phyloP scores from a whole-genome alignment of 2,329 filamentous ascomycete genomes.

The Dryadomyces quercus-mongolicae region DNA sequence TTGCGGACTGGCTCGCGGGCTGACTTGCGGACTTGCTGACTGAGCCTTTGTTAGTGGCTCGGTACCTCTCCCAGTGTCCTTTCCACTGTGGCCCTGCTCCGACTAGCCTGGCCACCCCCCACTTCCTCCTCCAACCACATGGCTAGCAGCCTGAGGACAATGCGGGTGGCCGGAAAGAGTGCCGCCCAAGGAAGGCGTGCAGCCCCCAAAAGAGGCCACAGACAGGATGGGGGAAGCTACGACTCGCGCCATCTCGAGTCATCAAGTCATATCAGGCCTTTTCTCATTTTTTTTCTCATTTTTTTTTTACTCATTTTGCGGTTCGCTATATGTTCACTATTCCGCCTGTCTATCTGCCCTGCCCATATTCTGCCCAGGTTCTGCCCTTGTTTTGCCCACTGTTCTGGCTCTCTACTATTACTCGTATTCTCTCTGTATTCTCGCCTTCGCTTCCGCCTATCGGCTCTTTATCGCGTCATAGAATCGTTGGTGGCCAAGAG shows the following conservation, averaged over 20 bases:
- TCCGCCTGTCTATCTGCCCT: background rate
- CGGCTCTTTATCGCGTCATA: slow-evolving; percentile 11
- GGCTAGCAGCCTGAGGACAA: background rate
- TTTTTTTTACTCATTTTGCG: background rate
- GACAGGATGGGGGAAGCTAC: no score
- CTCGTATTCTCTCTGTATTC: background rate
- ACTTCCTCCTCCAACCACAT: background rate
- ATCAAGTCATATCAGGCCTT: background rate
- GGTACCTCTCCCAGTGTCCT: background rate
- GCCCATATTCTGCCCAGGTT: background rate
- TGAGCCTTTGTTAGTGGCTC: background rate
- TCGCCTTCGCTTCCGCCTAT: slow-evolving; percentile 1
- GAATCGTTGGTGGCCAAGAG: slow-evolving; percentile 1
- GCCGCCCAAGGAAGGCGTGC: no score
- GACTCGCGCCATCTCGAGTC: background rate
- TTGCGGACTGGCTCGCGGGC: no score
- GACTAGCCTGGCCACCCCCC: no score
- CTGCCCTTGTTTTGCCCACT: no score
- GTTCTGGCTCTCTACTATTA: no score
- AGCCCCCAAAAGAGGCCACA: no score
- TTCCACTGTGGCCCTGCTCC: background rate
- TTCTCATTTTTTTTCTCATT: background rate
- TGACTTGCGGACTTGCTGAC: background rate
- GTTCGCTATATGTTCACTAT: background rate
- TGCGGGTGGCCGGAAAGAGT: no score